Conservation (phyloP, 2,329 filamentous ascomycete genomes). For the Mollisia scopiformis region DNA sequence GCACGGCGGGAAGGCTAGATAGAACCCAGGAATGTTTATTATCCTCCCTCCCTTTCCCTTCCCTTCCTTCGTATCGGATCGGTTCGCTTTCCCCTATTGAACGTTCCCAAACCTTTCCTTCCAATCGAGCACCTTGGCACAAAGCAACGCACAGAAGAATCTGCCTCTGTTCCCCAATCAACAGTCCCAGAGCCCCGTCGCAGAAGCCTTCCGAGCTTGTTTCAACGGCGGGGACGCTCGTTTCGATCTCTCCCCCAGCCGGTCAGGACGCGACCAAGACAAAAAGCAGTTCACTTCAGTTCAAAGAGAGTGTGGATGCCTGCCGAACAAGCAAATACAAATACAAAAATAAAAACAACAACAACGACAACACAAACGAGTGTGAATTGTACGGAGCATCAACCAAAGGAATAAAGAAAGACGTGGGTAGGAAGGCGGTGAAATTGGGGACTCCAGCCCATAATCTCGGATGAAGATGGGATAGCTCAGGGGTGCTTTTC, state of each 20-base stretch:
- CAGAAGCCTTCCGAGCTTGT: neutral
- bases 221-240: neutral
- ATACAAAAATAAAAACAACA: neutral
- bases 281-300: neutral
- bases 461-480: neutral
- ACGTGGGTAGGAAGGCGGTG: neutral
- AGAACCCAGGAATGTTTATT: neutral
- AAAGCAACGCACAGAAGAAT: neutral
- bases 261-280: neutral
- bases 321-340: neutral
- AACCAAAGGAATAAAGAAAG: neutral
- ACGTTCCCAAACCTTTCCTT: neutral
- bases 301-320: neutral
- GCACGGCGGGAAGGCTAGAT: neutral
- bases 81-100: neutral
- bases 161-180: neutral
- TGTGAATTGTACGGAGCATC: neutral
- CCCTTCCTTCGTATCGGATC: neutral
- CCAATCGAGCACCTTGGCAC: neutral
- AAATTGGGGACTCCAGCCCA: neutral
- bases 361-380: too few relatives aligned
- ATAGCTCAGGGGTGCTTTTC: constrained; percentile 1
- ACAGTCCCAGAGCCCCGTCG: neutral
- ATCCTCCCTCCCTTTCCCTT: neutral
- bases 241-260: neutral